Conservation (phyloP, 23 red algal genomes). For the Gracilaria domingensis region DNA sequence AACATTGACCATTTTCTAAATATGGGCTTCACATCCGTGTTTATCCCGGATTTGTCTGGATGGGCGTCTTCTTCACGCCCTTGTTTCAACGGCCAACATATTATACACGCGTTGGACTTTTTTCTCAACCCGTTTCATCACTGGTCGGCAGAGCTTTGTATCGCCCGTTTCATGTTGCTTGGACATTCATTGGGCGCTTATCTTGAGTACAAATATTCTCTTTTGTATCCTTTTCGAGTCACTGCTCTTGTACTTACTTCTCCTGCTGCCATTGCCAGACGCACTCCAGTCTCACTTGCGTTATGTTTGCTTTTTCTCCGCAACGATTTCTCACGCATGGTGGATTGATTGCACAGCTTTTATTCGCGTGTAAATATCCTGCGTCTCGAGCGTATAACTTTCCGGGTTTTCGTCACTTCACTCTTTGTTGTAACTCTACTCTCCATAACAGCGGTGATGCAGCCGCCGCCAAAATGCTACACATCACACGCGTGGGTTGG, state of each 20-base stretch:
- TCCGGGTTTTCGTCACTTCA: constrained; percentile 25
- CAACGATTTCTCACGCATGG: constrained; percentile 53
- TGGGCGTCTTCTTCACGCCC: constrained; percentile 58
- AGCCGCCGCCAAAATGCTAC: constrained; percentile 38
- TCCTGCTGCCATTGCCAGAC: constrained; percentile 71
- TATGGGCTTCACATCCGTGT: constrained; percentile 31
- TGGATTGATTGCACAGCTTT: constrained; percentile 32
- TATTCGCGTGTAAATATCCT: constrained; percentile 39
- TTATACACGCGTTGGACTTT: constrained; percentile 17
- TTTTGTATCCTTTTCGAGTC: constrained; percentile 2
- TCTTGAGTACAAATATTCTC: constrained; percentile 71
- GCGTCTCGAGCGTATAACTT: constrained; percentile 32
- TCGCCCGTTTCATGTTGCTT: constrained; percentile 33
- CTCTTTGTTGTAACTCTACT: constrained; percentile 41
- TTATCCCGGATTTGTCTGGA: constrained; percentile 48
- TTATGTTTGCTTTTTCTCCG: constrained; percentile 43
- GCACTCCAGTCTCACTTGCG: neutral
- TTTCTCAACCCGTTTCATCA: constrained; percentile 26
- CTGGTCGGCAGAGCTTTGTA: constrained; percentile 18
- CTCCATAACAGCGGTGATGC: constrained; percentile 32
- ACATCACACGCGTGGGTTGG: constrained; percentile 7
- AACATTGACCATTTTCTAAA: constrained; percentile 44
- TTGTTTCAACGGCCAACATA: neutral
- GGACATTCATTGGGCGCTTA: constrained; percentile 94
- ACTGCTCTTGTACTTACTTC: constrained; percentile 54